Base-by-base conservation (phyloP, 768 basidiomycete genomes). In the Auricularia heimuer region DNA sequence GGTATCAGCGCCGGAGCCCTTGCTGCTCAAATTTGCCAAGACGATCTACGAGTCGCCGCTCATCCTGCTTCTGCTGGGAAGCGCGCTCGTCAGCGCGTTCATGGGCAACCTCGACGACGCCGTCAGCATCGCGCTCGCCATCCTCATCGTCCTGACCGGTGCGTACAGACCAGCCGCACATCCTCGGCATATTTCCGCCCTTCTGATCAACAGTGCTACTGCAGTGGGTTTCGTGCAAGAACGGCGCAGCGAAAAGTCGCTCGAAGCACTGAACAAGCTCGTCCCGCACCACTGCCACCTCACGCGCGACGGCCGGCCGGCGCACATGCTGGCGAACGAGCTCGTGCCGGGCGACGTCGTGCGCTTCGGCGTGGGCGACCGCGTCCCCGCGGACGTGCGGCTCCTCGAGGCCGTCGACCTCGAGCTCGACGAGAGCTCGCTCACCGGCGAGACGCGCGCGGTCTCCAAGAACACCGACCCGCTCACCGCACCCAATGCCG, bases 61-160 rank as follows among this genome's bases (percentile, higher is more conserved):
- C 3, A 97, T 96, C 71, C 78, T 98, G 29, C 80, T 98, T 2
- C 79, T 98, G 42, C 89, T 96, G 66, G 96, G 86, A 34, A 97
- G 94, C 72, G 94, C 95, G 0, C 79, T 83, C 18, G 85, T 98
- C 47, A 95, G 93, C 72, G 91, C 89, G 2, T 72, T 94, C 61
- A 92, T 98, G 86, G 96, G 96, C n/a, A 96, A 97, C 70, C 77
- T 90, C 42, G 94, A 98, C 73, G 95, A 98, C 71, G 95, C 96
- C 4, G 77, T 94, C 68, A 95, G 93, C 71, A 98, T 98, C 67
- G 88, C 89, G 1, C 81, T 96, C 10, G 95, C 95, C 34, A 90
- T 98, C 18, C 76, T 92, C 35, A 98, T 98, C 65, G 95, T 98
- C 29, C 77, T 98, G 4, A 95, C 94, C 44, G 94, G 94, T 95